phyloP scores from a whole-genome alignment of 2,329 filamentous ascomycete species.

The Periconia macrospinosa region DNA sequence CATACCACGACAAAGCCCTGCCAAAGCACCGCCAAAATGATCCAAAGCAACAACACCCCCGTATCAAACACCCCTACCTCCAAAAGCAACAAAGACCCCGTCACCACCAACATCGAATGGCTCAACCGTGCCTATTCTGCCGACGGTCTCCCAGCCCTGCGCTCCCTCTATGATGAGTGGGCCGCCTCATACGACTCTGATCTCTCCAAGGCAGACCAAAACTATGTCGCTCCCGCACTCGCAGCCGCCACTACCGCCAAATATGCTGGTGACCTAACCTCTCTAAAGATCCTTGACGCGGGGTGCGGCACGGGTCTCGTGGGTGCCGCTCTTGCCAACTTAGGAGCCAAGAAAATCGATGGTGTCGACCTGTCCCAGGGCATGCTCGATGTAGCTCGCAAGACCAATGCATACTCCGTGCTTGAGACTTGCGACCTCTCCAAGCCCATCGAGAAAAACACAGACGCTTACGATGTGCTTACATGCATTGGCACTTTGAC shows the following conservation, averaged over 20 bases:
- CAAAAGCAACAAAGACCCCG: background rate
- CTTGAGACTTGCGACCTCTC: conserved; percentile 53
- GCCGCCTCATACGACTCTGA: conserved; percentile 46
- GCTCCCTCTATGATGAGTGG: conserved; percentile 48
- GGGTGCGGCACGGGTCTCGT: conserved; percentile 60
- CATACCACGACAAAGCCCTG: background rate
- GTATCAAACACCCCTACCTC: background rate
- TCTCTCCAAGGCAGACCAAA: conserved; percentile 32
- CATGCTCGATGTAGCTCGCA: conserved; percentile 54
- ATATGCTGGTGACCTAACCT: conserved; percentile 3
- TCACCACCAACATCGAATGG: conserved; percentile 14
- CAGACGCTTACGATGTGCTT: conserved; percentile 52
- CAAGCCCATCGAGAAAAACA: conserved; percentile 41
- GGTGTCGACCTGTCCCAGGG: conserved; percentile 56
- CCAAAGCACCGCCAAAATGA: background rate
- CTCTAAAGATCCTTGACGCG: conserved; percentile 50
- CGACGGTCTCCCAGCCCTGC: conserved; percentile 27
- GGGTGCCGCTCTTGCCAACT: conserved; percentile 49
- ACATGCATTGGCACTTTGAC: conserved; percentile 59
- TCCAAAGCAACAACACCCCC: conserved; percentile 5
- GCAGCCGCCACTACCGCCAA: conserved; percentile 22
- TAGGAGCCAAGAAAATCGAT: conserved; percentile 49
- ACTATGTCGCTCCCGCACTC: conserved; percentile 45
- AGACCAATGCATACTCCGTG: conserved; percentile 50
- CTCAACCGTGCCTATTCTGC: conserved; percentile 13